These are phyloP conservation scores for Phytopythium ostracodes DNA, from an alignment of 352 stramenopile genomes.

Conservation along the genomic window DNA sequence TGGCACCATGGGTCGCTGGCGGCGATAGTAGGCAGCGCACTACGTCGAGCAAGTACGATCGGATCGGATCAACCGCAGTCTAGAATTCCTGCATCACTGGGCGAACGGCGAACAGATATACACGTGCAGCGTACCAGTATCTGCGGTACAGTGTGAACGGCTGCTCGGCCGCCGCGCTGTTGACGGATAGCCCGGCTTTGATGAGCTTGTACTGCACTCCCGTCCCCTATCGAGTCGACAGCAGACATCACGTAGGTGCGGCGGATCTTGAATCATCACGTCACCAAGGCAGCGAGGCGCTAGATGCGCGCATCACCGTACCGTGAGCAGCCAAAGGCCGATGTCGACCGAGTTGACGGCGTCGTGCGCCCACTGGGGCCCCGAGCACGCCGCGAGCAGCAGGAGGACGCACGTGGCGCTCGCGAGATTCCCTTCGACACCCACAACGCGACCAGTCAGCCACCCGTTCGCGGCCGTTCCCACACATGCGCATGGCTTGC, in stretches of 20 bases:
- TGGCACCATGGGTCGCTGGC: slow-evolving; percentile 68
- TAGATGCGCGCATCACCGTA: slow-evolving; percentile 15
- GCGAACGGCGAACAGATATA: not conserved
- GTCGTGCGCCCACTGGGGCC: slow-evolving; percentile 57
- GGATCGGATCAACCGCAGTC: not conserved
- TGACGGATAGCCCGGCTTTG: slow-evolving; percentile 49
- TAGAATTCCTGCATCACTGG: not conserved
- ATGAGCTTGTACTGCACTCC: slow-evolving; percentile 83
- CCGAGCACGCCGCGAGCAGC: slow-evolving; percentile 37
- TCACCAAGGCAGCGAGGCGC: too few relatives aligned
- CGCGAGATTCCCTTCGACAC: slow-evolving; percentile 33
- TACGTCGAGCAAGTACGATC: slow-evolving; percentile 15
- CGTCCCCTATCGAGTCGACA: slow-evolving; percentile 48
- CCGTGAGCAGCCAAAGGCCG: slow-evolving; percentile 61
- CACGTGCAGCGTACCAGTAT: slow-evolving; percentile 31
- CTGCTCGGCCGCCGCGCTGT: slow-evolving; percentile 19
- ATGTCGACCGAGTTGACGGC: slow-evolving; percentile 71
- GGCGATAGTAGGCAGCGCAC: slow-evolving; percentile 28
- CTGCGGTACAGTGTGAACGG: slow-evolving; percentile 23
- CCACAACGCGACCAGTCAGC: not conserved
- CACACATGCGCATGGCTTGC: not conserved
- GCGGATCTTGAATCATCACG: too few relatives aligned
- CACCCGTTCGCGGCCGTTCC: not conserved
- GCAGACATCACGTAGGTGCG: not conserved
- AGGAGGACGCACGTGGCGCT: slow-evolving; percentile 49